These are phyloP conservation scores for Lasiodiplodia sp. DNA, from an alignment of 2,329 filamentous ascomycete genomes.

Conservation along the genomic window DNA sequence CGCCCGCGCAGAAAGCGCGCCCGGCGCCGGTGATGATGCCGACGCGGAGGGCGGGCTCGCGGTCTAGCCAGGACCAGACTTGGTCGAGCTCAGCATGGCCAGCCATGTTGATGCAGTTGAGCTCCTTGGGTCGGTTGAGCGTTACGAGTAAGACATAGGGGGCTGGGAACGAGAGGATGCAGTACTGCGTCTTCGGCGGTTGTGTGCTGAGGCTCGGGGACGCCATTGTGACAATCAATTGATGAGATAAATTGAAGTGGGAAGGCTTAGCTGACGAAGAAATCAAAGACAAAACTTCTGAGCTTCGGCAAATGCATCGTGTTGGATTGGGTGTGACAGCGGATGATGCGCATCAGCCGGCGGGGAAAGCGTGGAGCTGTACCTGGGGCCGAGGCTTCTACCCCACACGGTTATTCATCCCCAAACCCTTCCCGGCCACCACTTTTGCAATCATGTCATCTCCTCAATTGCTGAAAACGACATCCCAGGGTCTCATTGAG, in stretches of 20 bases:
- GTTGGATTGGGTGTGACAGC: slow-evolving; percentile 3
- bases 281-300: not conserved
- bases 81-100: slow-evolving; percentile 31
- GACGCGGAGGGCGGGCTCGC: slow-evolving; percentile 32
- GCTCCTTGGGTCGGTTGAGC: slow-evolving; percentile 32
- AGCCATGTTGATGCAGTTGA: slow-evolving; percentile 34
- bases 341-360: slow-evolving; percentile 11
- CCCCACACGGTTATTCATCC: slow-evolving; percentile 19
- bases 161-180: slow-evolving; percentile 29
- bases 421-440: not conserved
- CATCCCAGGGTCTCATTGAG: not conserved
- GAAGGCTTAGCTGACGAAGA: not conserved
- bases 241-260: not conserved
- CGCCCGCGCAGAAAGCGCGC: slow-evolving; percentile 35
- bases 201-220: slow-evolving; percentile 11
- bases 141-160: slow-evolving; percentile 32
- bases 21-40: slow-evolving; percentile 34
- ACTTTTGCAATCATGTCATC: not conserved
- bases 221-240: slow-evolving; percentile 14
- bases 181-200: slow-evolving; percentile 25
- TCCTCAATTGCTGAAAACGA: not conserved
- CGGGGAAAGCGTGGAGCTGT: slow-evolving; percentile 25
- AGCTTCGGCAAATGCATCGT: slow-evolving; percentile 11
- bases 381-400: slow-evolving; percentile 13
- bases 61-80: slow-evolving; percentile 32